Base-by-base conservation (phyloP, 257 asterid genomes). In the Datura wrightii region DNA sequence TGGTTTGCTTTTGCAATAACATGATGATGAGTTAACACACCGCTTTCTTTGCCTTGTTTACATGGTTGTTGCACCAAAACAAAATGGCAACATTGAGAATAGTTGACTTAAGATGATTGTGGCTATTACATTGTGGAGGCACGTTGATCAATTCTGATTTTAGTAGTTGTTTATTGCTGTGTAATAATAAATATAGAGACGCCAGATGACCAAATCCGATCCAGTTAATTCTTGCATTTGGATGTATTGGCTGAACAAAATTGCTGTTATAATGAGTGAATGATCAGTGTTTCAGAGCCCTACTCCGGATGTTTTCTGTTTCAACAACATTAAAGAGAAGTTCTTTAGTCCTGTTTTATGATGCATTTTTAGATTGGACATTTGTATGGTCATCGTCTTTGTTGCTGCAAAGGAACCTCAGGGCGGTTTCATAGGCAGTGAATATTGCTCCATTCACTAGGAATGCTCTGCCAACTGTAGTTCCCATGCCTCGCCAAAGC, bases 401-500 rank as follows among this genome's bases (percentile, higher is more conserved):
- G 59, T 81, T 85, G 83, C 16, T 72, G 34, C 83, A 67, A 42
- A 95, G 78, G 89, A 86, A 91, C 82, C 92, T 87, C 71, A 93
- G 84, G 52, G 96, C 90, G 70, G 89, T 89, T 90, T 93, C 97
- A 80, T 96, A 93, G 10, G 94, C 95, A n/a, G 93, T 84, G 83
- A 94, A 94, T 56, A 92, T 88, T 14, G 93, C 91, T 4, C 94
- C 97, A 67, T 94, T 92, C 72, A 92, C 97, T 1, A 96, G 46
- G 36, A 96, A 93, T 5, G 99, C 97, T 91, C 98, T 86, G 8
- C 92, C 78, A 54, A 92, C 85, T 0, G 99, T 87, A 4, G 93
- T 89, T 83, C 98, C 97, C 16, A 94, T 37, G 18, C 99, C 99
- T 72, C 98, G 90, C 95, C 97, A 93, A 70, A 94, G 84, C 85